Base-by-base conservation (phyloP, 2,329 filamentous ascomycete genomes). In the Rasamsonia emersonii region DNA sequence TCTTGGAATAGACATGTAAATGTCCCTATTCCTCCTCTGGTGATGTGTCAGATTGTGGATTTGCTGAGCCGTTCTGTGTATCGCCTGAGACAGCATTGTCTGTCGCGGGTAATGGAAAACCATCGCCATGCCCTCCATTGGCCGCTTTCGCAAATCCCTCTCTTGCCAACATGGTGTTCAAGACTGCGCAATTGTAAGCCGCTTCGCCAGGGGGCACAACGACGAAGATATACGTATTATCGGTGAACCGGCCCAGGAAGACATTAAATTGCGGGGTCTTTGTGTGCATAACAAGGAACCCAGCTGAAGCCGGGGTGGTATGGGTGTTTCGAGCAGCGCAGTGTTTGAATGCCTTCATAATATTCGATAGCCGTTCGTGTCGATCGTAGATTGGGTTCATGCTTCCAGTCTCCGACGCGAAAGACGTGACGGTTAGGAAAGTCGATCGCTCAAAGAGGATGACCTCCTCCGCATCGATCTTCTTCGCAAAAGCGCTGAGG, bases 271-370 rank as follows among this genome's bases (percentile, higher is more conserved):
- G 61, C n/a, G 63, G 64, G 0, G 67, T 70, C 38, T 68, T 69
- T 31, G 64, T 62, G 36, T 65, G 61, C 59, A 65, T 64, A 32
- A 64, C 56, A 17, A 62, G 41, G 37, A 68, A 65, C 16, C 58
- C 59, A 18, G 58, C 62, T 1, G 55, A 59, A 9, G 51, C 56
- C 3, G 58, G 61, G 3, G 54, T 65, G 6, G 61, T 63, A 36
- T 61, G 59, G 11, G 61, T 65, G 38, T 63, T 66, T 17, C 58
- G 48, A 23, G 61, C 62, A n/a, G 59, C 58, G 36, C 60, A 76
- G 64, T 96, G 89, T 67, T 96, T 98, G 68, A 96, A 95, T 37
- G 89, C 88, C 65, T 98, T 98, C 63, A 98, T 82, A 52, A 98
- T 95, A 58, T 94, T 96, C 40, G 82, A 91, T 53, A 98, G 83